phyloP scores from a whole-genome alignment of 208 protist species.

The Phytomonas sp. region DNA sequence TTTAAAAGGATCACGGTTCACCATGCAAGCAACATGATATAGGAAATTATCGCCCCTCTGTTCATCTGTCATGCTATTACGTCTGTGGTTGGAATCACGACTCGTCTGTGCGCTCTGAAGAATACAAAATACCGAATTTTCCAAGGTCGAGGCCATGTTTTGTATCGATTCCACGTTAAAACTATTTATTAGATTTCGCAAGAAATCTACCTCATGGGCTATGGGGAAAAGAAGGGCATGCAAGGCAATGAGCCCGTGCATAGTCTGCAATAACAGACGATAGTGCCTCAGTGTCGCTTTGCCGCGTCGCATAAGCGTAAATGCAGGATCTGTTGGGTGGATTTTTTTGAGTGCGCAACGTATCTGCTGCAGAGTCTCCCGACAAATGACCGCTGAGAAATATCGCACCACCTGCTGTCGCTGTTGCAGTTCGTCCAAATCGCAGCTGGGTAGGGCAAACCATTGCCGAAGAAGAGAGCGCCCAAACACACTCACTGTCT shows the following conservation, averaged over 20 bases:
- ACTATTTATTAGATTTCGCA: constrained; percentile 29
- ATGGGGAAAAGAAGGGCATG: constrained; percentile 28
- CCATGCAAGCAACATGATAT: not conserved
- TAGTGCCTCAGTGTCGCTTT: constrained; percentile 50
- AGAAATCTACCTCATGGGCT: constrained; percentile 32
- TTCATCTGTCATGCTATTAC: not conserved
- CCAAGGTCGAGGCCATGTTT: constrained; percentile 24
- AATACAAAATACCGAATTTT: constrained; percentile 13
- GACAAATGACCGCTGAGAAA: constrained; percentile 38
- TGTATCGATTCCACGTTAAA: constrained; percentile 22
- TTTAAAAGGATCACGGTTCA: not conserved
- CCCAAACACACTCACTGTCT: constrained; percentile 39
- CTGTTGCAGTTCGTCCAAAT: constrained; percentile 36
- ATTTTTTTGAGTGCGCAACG: constrained; percentile 44
- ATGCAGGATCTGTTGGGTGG: constrained; percentile 36
- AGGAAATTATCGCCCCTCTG: not conserved
- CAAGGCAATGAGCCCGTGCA: constrained; percentile 29
- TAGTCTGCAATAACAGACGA: constrained; percentile 40
- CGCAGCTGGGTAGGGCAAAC: constrained; percentile 52
- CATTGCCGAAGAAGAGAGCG: constrained; percentile 65
- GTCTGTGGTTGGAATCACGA: not conserved
- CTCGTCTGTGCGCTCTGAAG: not conserved
- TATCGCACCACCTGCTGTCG: constrained; percentile 60
- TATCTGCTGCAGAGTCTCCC: constrained; percentile 32
- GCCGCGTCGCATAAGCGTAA: constrained; percentile 61